Base-by-base conservation (phyloP, 768 basidiomycete species). In the Coprinopsis cinerea region DNA sequence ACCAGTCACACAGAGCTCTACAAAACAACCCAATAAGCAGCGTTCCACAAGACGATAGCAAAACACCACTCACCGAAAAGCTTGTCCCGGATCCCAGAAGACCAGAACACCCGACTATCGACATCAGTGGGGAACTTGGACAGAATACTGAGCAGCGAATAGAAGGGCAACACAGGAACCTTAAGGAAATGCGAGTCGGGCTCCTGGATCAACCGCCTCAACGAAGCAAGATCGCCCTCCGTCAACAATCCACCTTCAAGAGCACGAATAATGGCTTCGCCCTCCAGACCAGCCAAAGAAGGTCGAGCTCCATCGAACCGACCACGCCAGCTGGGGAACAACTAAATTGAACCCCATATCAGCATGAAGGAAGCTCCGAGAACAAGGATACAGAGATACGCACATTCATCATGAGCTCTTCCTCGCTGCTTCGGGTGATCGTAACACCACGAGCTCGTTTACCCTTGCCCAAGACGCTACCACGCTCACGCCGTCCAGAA, bases 171-270 rank as follows among this genome's bases (percentile, higher is more conserved):
- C 2, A 79, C 83, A 2, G 88, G 83, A 23, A 86, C 86, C 69
- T 92, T 92, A 57, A 92, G 70, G 71, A 92, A 92, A 61, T 89
- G 90, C 15, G 87, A 83, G 62, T 89, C 86, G 1, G 87, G 88
- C 24, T 83, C 81, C 53, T 80, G 79, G 57, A 92, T 83, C 27
- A 92, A 76, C 53, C 82, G 77, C 50, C 82, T 54, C 35, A 92
- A 66, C 1, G 80, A 76, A 25, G 78, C 76, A 25, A 92, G 68
- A 55, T 92, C 90, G 14, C 64, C 64, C 47, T 85, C 81, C 1
- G 81, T 78, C 55, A 91, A 69, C 11, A 92, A 62, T 7, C 85
- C 83, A 25, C 76, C 72, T 57, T 82, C 81, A 34, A 88, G 62
- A 1, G 81, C 76, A n/a, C 68, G 65, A 40, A 82, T 77, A 11